Percentiles rank a stretch among this genome's conserved stretches.
These are phyloP conservation scores for Bullera alba DNA, from an alignment of 768 basidiomycete genomes.

Conservation along the genomic window DNA sequence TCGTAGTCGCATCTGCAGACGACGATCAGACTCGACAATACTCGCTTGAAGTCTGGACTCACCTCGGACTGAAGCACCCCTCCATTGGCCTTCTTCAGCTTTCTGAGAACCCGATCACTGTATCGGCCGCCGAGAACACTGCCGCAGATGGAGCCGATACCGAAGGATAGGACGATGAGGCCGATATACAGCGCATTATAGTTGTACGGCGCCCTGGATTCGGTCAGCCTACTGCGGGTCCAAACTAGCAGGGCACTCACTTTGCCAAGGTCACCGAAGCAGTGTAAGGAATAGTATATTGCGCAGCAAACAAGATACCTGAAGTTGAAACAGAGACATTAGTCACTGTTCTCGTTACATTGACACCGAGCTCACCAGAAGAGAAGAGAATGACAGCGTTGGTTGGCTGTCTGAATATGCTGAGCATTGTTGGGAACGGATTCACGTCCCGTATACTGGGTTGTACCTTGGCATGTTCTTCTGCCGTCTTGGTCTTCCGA, in stretches of 20 bases:
- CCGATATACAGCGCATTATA: slow-evolving; percentile 68
- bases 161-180: slow-evolving; percentile 67
- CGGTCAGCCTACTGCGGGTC: neutral
- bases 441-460: slow-evolving; percentile 67
- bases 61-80: slow-evolving; percentile 62
- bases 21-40: neutral
- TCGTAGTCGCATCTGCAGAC: slow-evolving; percentile 63
- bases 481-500: neutral
- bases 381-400: slow-evolving; percentile 62
- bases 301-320: slow-evolving; percentile 67
- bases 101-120: slow-evolving; percentile 53
- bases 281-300: slow-evolving; percentile 67
- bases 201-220: slow-evolving; percentile 51
- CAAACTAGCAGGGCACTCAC: slow-evolving; percentile 8
- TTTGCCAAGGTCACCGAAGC: slow-evolving; percentile 61
- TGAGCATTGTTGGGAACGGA: slow-evolving; percentile 59
- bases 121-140: slow-evolving; percentile 58
- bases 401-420: slow-evolving; percentile 58
- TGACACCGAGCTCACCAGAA: slow-evolving; percentile 53
- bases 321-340: neutral
- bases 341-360: neutral
- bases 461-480: slow-evolving; percentile 47
- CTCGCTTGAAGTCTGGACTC: slow-evolving; percentile 8
- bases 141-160: slow-evolving; percentile 55
- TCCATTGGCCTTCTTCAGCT: slow-evolving; percentile 50